These are phyloP conservation scores for Mycena kentingensis DNA, from an alignment of 768 basidiomycete species.

Conservation along the genomic window DNA sequence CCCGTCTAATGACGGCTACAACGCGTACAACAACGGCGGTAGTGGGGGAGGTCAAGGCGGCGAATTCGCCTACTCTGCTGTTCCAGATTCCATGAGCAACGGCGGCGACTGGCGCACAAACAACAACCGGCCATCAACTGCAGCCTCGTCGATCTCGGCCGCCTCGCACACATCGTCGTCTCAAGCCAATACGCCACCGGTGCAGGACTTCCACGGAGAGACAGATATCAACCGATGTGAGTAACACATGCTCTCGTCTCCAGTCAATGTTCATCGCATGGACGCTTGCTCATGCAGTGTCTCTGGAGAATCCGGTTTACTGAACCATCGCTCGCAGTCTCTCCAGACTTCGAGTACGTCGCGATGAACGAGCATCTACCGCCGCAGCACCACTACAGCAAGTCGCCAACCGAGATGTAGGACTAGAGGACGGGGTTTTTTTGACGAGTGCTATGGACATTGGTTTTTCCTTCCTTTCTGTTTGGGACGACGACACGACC, in stretches of 20 bases:
- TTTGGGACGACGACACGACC: conserved; percentile 14
- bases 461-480: conserved; percentile 13
- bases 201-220: conserved; percentile 66
- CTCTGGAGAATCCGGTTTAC: conserved; percentile 40
- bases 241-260: conserved; percentile 36
- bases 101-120: conserved; percentile 50
- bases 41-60: conserved; percentile 30
- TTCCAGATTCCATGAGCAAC: conserved; percentile 48
- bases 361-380: conserved; percentile 78
- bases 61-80: conserved; percentile 81
- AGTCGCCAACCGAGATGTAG: conserved; percentile 55
- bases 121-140: conserved; percentile 68
- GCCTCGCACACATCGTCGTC: conserved; percentile 77
- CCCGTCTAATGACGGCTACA: conserved; percentile 69
- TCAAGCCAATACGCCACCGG: conserved; percentile 80
- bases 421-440: background rate
- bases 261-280: conserved; percentile 13
- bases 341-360: conserved; percentile 85
- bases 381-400: conserved; percentile 54
- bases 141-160: conserved; percentile 74
- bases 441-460: no score
- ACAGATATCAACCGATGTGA: conserved; percentile 85
- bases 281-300: conserved; percentile 14
- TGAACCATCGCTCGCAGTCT: conserved; percentile 60
- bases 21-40: conserved; percentile 40